These are phyloP conservation scores for Pseudogymnoascus sp. DNA, from an alignment of 2,329 filamentous ascomycete species.

Conservation along the genomic window DNA sequence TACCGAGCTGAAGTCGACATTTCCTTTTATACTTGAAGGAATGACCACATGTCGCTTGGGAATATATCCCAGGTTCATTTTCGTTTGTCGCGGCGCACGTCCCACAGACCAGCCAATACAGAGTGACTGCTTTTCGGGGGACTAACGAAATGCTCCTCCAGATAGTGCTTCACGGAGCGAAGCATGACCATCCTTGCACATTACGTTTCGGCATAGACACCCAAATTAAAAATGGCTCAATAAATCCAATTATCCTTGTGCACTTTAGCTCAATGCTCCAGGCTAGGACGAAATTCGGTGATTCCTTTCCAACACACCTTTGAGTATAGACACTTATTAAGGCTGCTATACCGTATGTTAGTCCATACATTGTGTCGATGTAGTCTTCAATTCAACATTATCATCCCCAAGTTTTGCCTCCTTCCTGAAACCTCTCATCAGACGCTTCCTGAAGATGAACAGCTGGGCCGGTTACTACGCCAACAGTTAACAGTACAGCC, in stretches of 20 bases:
- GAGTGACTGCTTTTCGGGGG: background rate
- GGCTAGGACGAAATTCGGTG: background rate
- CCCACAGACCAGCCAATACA: background rate
- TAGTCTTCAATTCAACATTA: constrained; percentile 36
- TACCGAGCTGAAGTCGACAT: background rate
- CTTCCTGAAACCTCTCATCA: constrained; percentile 32
- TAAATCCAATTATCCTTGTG: background rate
- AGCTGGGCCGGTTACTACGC: background rate
- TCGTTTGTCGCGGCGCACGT: background rate
- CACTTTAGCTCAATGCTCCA: background rate
- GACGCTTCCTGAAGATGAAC: background rate
- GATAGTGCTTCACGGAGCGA: background rate
- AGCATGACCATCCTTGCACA: background rate
- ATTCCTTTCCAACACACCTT: background rate
- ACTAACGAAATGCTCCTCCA: background rate
- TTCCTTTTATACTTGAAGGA: background rate
- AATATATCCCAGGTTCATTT: background rate
- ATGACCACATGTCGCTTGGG: background rate
- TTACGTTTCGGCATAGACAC: background rate
- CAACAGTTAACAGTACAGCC: background rate
- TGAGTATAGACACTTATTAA: background rate
- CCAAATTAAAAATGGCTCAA: background rate
- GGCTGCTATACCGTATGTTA: background rate
- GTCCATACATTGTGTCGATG: background rate
- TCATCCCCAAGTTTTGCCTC: constrained; percentile 35